Evolutionary conservation across 164 flowering plant genomes (phyloP).

Genomic region (Piper longum): DNA sequence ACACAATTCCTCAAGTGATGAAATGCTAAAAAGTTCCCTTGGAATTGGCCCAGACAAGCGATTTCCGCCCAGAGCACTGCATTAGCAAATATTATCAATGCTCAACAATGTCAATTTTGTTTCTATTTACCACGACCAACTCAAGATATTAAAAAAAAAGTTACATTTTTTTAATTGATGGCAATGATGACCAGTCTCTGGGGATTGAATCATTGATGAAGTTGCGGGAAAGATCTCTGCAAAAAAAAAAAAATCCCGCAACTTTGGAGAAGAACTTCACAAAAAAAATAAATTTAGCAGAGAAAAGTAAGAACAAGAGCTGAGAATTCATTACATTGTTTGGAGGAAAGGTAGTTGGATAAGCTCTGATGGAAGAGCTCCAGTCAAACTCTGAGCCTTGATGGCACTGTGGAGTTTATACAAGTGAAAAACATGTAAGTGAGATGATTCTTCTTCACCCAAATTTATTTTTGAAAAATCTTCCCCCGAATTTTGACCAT

Average conservation of each 20-base stretch:
- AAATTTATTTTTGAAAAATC: too few relatives aligned
- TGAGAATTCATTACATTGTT: slow-evolving; percentile 17
- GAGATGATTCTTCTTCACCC: background rate
- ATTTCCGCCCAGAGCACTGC: slow-evolving; percentile 41
- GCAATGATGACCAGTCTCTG: slow-evolving; percentile 39
- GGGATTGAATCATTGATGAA: slow-evolving; percentile 63
- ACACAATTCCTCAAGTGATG: slow-evolving; percentile 31
- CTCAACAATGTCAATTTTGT: background rate
- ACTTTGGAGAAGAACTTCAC: too few relatives aligned
- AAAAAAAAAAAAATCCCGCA: too few relatives aligned
- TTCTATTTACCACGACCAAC: background rate
- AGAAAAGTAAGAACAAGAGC: background rate
- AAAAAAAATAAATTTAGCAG: too few relatives aligned
- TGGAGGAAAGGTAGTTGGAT: slow-evolving; percentile 43
- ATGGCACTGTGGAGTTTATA: slow-evolving; percentile 3
- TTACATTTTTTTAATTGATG: slow-evolving; percentile 12
- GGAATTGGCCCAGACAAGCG: slow-evolving; percentile 16
- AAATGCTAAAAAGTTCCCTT: slow-evolving; percentile 15
- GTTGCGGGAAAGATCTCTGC: slow-evolving; percentile 60
- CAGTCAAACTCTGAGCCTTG: slow-evolving; percentile 32
- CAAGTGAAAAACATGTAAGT: background rate
- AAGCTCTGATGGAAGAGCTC: slow-evolving; percentile 51
- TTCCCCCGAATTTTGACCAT: background rate
- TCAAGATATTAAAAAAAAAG: background rate
- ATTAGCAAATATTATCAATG: background rate